Percentiles rank a stretch among this genome's conserved stretches.
These are phyloP conservation scores for Pseudomicrostroma phylloplanum DNA, from an alignment of 1,284 basidiomycete genomes.

Conservation along the genomic window DNA sequence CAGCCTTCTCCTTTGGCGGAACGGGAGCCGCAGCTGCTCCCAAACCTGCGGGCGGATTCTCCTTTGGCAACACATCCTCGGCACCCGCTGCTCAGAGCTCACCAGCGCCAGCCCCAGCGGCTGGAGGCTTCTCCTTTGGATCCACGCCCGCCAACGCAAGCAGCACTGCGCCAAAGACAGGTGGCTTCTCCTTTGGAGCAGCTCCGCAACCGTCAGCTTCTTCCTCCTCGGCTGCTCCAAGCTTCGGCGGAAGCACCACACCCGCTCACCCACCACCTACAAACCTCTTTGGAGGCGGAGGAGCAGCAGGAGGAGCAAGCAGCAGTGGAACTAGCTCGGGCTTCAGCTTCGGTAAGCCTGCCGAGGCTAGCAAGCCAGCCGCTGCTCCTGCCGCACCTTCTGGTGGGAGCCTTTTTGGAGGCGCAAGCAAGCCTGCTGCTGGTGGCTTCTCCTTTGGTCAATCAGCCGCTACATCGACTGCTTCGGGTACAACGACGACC, in stretches of 20 bases:
- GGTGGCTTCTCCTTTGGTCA: constrained; percentile 24
- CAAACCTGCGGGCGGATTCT: constrained; percentile 16
- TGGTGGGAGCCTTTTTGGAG: neutral
- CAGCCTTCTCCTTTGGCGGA: constrained; percentile 5
- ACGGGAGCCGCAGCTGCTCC: constrained; percentile 9
- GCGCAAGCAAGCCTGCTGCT: constrained; percentile 17
- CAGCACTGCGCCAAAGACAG: constrained; percentile 3
- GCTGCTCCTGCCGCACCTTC: neutral
- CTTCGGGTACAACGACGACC: constrained; percentile 12
- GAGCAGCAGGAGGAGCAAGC: neutral
- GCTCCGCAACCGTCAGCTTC: too few species aligned
- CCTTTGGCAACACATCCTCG: constrained; percentile 8
- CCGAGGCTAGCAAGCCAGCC: constrained; percentile 2
- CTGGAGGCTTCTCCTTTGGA: neutral
- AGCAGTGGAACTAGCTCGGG: neutral
- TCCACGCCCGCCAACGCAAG: neutral
- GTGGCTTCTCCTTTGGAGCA: constrained; percentile 16
- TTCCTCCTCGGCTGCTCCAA: too few species aligned
- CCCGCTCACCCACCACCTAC: constrained; percentile 1
- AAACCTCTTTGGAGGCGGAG: constrained; percentile 5
- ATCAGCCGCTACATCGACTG: constrained; percentile 14
- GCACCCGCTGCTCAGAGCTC: neutral
- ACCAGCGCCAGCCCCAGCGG: constrained; percentile 1
- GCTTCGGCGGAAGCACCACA: neutral
- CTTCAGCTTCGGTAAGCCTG: neutral